Evolutionary conservation across 139 green algal species (phyloP), one percentile per base, ranked within the genome.

Genomic region (Chlamydomonas sp.): DNA sequence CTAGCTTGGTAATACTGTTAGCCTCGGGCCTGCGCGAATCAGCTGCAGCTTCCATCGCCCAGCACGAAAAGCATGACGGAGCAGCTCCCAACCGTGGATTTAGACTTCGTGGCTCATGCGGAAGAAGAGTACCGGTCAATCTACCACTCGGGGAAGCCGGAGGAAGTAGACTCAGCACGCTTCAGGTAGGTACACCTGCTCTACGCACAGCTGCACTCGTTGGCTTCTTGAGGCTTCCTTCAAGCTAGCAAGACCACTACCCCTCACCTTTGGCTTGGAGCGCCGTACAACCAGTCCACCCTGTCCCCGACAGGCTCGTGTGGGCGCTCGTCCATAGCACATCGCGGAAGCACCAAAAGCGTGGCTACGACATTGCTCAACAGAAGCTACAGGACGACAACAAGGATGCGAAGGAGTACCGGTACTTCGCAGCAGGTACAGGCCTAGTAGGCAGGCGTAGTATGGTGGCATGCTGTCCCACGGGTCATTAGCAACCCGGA

Each of bases 351-450:
- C 81, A 86, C 31, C 81, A 86, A 6, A 16, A 59, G 12, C 81
- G 81, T 3, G 81, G 81, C 60, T 18, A 72, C 18, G 81, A 86
- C 20, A 59, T 86, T 6, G 69, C 69, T 9, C 64, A 69, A 12
- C 64, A 69, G 18, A 57, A 67, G 4, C 80, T 68, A 59, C 16
- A 68, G 60, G 75, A 85, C 60, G 78, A 85, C 8, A 77, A 82
- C 60, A 78, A 85, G 63, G 63, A 85, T 64, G 31, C 63, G 49
- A 60, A 68, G 5, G 69, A 90, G 59, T 83, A 72, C 31, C 86
- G 83, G n/a, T 90, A 86, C 18, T 78, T 86, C 61, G 81, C 81
- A 16, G 81, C 81, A 61, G 81, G 81, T 86, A 18, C 12, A 49
- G 69, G 10, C 20, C 1, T 49, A 18, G 69, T 16, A 18, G 17